Conservation (phyloP, 805 yeast species). For the Blastobotrys muscicola region DNA sequence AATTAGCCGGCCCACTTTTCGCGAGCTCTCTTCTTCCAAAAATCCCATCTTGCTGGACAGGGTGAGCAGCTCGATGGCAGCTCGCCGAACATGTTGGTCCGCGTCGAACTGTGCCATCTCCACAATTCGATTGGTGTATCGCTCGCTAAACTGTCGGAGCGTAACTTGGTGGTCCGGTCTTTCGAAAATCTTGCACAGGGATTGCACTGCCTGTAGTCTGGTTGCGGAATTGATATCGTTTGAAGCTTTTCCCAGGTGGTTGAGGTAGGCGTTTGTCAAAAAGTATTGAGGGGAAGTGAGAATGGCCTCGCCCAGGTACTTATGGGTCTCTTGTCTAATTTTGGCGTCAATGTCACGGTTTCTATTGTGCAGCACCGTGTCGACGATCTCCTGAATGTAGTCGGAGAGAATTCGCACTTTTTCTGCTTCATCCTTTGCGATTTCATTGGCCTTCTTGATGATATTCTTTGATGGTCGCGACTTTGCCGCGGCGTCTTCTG, state of each 20-base stretch:
- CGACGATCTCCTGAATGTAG: slow-evolving; percentile 53
- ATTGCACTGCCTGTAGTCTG: slow-evolving; percentile 53
- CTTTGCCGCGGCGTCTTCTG: slow-evolving; percentile 4
- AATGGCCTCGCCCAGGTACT: slow-evolving; percentile 61
- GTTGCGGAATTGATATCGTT: slow-evolving; percentile 60
- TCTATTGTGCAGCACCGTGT: slow-evolving; percentile 61
- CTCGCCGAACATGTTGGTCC: slow-evolving; percentile 44
- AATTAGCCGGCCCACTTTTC: slow-evolving; percentile 34
- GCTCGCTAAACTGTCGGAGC: slow-evolving; percentile 67
- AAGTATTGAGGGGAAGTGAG: slow-evolving; percentile 59
- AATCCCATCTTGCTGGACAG: slow-evolving; percentile 42
- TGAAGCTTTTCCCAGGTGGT: slow-evolving; percentile 77
- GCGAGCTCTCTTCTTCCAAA: slow-evolving; percentile 48
- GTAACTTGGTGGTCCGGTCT: slow-evolving; percentile 44
- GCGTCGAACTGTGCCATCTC: slow-evolving; percentile 52
- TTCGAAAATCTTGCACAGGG: slow-evolving; percentile 42
- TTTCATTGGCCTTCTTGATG: slow-evolving; percentile 6
- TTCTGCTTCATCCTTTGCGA: slow-evolving; percentile 5
- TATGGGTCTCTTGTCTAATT: slow-evolving; percentile 63
- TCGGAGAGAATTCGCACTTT: slow-evolving; percentile 29
- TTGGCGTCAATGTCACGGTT: slow-evolving; percentile 69
- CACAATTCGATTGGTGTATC: slow-evolving; percentile 56
- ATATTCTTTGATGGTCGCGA: slow-evolving; percentile 3
- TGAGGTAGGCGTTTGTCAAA: slow-evolving; percentile 56
- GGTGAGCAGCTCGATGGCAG: slow-evolving; percentile 45